Base-by-base conservation (phyloP, 768 basidiomycete species). In the Suillus discolor region DNA sequence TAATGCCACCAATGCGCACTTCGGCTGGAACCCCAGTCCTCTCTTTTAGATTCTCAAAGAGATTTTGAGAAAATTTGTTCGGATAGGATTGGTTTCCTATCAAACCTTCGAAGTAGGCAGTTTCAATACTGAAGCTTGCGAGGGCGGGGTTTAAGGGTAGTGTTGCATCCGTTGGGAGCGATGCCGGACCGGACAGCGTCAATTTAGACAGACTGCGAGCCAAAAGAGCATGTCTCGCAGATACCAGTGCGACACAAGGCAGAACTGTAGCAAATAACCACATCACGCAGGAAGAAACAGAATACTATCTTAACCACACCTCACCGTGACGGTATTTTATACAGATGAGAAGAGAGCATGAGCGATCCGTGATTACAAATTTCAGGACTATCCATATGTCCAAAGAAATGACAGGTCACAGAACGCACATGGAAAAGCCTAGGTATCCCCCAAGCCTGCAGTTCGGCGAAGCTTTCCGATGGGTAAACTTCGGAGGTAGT, bases 61-160 rank as follows among this genome's bases (percentile, higher is more conserved):
- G 71, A 55, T 80, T 78, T 54, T 75, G 74, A 4, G 84, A 83
- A 12, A 85, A 70, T 5, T 69, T 67, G 67, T 85, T 85, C 1
- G 84, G 83, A 61, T 71, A 66, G 28, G 80, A 75, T 9, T 67
- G 68, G 66, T 86, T 86, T 9, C 84, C 85, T 13, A 84, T 69
- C 66, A 80, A 85, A 64, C 80, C 80, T 61, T 83, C 83, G 64
- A 85, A 84, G 67, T 83, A 85, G 1, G 84, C 84, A 0, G 83
- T 85, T 73, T 86, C 84, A 59, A 86, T 81, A 67, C 84, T 85
- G 73, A 86, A 86, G 64, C 84, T 84, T 31, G 79, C 84, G 31
- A 86, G 73, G 12, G 82, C 74, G 1, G 81, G 83, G 62, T 82
- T 72, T 4, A 86, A 73, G 11, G 71, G 66, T 18, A 80, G 77